These are phyloP conservation scores for Metschnikowia dekortorum DNA, from an alignment of 805 yeast species.

Conservation along the genomic window DNA sequence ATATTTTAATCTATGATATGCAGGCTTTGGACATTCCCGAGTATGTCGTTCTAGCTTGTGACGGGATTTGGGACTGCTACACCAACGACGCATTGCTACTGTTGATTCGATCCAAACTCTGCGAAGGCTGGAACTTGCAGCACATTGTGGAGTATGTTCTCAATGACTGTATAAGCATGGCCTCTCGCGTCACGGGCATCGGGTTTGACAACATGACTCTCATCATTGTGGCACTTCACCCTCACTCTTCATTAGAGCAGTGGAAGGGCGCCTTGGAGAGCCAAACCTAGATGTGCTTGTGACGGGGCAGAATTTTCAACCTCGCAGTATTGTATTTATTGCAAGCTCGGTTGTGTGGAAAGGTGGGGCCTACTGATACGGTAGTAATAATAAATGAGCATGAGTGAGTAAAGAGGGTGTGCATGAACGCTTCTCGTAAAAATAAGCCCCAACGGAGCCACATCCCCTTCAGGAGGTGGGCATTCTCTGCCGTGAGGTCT, in stretches of 20 bases:
- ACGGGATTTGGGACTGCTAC: slow-evolving; percentile 47
- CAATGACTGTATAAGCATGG: slow-evolving; percentile 65
- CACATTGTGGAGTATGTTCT: slow-evolving; percentile 56
- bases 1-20: slow-evolving; percentile 35
- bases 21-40: slow-evolving; percentile 25
- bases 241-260: slow-evolving; percentile 39
- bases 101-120: slow-evolving; percentile 53
- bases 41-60: slow-evolving; percentile 41
- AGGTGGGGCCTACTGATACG: neutral
- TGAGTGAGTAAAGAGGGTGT: neutral
- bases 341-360: neutral
- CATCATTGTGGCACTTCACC: slow-evolving; percentile 61
- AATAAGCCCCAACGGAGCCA: too few species aligned
- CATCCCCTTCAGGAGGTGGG: too few species aligned
- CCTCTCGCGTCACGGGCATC: slow-evolving; percentile 68
- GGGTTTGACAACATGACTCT: slow-evolving; percentile 84
- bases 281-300: neutral
- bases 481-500: too few species aligned
- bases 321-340: neutral
- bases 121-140: slow-evolving; percentile 53
- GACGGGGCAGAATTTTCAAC: slow-evolving; percentile 9
- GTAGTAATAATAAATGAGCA: neutral
- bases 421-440: too few species aligned
- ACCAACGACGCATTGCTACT: slow-evolving; percentile 52
- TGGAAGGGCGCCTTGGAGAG: slow-evolving; percentile 57